Conservation (phyloP, 352 stramenopile species). For the Pythium guiyangense region DNA sequence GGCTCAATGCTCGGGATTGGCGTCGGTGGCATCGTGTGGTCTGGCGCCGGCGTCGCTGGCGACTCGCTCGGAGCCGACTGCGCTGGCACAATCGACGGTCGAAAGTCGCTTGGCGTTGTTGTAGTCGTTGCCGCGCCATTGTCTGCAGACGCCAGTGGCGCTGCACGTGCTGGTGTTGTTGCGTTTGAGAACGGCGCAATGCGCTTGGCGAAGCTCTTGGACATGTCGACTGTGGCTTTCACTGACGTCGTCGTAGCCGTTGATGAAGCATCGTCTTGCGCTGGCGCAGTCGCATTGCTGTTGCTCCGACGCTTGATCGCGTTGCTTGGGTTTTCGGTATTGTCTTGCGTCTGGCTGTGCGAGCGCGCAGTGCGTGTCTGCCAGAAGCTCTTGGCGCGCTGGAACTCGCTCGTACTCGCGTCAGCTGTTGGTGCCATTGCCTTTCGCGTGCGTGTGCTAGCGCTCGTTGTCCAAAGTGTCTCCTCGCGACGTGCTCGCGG, state of each 20-base stretch:
- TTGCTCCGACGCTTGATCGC: not conserved
- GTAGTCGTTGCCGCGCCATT: not conserved
- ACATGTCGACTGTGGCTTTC: not conserved
- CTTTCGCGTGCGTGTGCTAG: not conserved
- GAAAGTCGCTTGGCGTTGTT: not conserved
- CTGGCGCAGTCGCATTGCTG: not conserved
- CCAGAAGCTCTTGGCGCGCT: constrained; percentile 63
- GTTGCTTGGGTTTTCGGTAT: no score
- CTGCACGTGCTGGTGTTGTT: not conserved
- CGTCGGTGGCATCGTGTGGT: constrained; percentile 24
- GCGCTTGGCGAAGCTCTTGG: constrained; percentile 15
- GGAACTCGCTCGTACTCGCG: constrained; percentile 27
- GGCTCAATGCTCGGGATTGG: constrained; percentile 19
- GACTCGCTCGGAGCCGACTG: constrained; percentile 3
- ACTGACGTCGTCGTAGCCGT: not conserved
- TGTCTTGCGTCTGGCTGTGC: constrained; percentile 14
- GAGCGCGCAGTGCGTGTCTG: constrained; percentile 44
- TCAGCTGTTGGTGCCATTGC: not conserved
- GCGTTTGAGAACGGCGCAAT: constrained; percentile 10
- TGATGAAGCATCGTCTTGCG: constrained; percentile 5
- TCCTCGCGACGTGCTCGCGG: not conserved
- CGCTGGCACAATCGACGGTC: constrained; percentile 9
- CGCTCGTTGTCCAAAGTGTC: not conserved
- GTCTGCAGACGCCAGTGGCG: not conserved
- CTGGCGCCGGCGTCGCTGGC: constrained; percentile 28